phyloP scores from a whole-genome alignment of 805 yeast species.

The Metschnikowia lochheadii region DNA sequence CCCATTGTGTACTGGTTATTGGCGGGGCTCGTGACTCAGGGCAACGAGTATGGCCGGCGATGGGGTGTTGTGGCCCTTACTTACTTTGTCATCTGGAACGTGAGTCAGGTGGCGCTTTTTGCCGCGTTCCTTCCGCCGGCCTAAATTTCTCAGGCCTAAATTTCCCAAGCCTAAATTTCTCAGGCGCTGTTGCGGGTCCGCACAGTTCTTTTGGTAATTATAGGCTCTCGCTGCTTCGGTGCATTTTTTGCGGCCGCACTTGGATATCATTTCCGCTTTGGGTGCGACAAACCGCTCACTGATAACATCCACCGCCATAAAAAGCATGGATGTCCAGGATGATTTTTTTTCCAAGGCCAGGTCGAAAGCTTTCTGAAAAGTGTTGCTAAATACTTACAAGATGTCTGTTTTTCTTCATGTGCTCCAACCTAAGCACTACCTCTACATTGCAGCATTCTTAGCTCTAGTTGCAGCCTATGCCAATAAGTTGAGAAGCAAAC shows the following conservation, averaged over 20 bases:
- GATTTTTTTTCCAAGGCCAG: neutral
- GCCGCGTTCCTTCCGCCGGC: slow-evolving; percentile 94
- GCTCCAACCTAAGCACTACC: slow-evolving; percentile 13
- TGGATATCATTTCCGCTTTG: slow-evolving; percentile 3
- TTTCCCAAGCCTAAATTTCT: slow-evolving; percentile 23
- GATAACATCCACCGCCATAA: slow-evolving; percentile 10
- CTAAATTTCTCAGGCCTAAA: slow-evolving; percentile 36
- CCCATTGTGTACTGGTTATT: slow-evolving; percentile 67
- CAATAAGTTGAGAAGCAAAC: slow-evolving; percentile 1
- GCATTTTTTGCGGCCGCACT: slow-evolving; percentile 3
- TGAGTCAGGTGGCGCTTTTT: slow-evolving; percentile 67
- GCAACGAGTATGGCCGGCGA: slow-evolving; percentile 6
- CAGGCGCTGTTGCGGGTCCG: neutral
- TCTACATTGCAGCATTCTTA: slow-evolving; percentile 11
- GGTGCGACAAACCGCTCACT: slow-evolving; percentile 4
- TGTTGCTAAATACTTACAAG: too few species aligned
- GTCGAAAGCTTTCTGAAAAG: neutral
- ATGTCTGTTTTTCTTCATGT: neutral
- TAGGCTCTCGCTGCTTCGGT: neutral
- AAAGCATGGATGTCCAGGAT: neutral
- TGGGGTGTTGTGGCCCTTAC: slow-evolving; percentile 22
- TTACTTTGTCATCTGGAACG: slow-evolving; percentile 56
- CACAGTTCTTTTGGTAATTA: neutral
- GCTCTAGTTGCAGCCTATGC: slow-evolving; percentile 8
- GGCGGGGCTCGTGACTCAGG: slow-evolving; percentile 44